Conservation (phyloP, 495 filamentous ascomycete genomes). For the Xylaria flabelliformis region DNA sequence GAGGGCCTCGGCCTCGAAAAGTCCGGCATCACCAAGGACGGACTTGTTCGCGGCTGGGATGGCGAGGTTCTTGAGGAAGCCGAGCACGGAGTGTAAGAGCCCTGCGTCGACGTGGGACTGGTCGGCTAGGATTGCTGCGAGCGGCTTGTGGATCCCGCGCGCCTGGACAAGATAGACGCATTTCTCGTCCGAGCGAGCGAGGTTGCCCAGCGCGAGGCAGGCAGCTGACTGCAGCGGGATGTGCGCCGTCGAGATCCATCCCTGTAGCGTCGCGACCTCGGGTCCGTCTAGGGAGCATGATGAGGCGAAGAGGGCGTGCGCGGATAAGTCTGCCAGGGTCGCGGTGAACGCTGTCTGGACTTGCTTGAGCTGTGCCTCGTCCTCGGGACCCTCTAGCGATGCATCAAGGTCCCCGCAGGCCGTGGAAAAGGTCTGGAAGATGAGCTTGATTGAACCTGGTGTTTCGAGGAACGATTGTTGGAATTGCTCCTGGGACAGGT, state of each 20-base stretch:
- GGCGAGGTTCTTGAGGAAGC: constrained; percentile 83
- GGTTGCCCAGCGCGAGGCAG: constrained; percentile 77
- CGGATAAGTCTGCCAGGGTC: constrained; percentile 68
- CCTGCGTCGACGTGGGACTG: constrained; percentile 45
- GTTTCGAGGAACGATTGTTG: constrained; percentile 52
- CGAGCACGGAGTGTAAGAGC: constrained; percentile 68
- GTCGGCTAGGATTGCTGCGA: constrained; percentile 59
- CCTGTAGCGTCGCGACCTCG: constrained; percentile 54
- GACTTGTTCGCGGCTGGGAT: constrained; percentile 69
- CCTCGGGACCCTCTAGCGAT: constrained; percentile 48
- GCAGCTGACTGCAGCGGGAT: constrained; percentile 67
- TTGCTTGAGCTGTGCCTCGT: constrained; percentile 58
- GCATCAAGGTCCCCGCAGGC: constrained; percentile 38
- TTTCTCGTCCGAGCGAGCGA: constrained; percentile 72
- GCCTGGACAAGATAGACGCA: constrained; percentile 63
- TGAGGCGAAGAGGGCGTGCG: constrained; percentile 58
- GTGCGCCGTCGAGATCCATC: constrained; percentile 55
- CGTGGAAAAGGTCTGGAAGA: constrained; percentile 44
- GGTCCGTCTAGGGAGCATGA: constrained; percentile 46
- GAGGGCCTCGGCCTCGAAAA: constrained; percentile 55
- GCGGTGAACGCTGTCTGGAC: constrained; percentile 62
- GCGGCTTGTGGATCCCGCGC: constrained; percentile 58
- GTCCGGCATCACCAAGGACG: constrained; percentile 60
- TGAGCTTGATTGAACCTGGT: constrained; percentile 36
- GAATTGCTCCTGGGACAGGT: constrained; percentile 50